A percentile compares a stretch with the other conserved stretches of the same genome.
Conservation (phyloP, 345 rosid genomes). For the Combretum micranthum region DNA sequence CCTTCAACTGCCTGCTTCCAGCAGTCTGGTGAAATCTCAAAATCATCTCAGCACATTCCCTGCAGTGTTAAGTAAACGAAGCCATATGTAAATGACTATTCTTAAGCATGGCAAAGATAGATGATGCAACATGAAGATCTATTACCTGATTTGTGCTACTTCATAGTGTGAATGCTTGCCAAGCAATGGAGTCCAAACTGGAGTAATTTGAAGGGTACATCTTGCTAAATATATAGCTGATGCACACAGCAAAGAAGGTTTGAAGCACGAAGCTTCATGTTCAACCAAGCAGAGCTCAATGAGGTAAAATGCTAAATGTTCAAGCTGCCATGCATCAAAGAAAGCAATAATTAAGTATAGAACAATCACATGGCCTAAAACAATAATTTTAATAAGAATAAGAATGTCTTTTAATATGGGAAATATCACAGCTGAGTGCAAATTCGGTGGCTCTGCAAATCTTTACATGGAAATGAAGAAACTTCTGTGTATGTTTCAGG, state of each 20-base stretch:
- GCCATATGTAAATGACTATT: not conserved
- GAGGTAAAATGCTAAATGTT: constrained; percentile 80
- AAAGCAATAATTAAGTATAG: not conserved
- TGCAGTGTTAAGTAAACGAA: constrained; percentile 17
- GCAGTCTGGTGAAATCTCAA: constrained; percentile 68
- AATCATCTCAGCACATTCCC: constrained; percentile 84
- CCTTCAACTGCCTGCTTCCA: constrained; percentile 44
- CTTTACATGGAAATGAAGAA: too few relatives aligned
- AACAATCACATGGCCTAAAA: too few relatives aligned
- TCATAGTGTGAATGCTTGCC: constrained; percentile 51
- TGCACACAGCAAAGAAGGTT: constrained; percentile 83
- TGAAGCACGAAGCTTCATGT: constrained; percentile 69
- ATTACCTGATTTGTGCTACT: constrained; percentile 59
- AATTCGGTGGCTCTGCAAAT: too few relatives aligned
- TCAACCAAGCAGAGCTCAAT: constrained; percentile 77
- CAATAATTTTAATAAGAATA: too few relatives aligned
- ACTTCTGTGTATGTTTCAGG: too few relatives aligned
- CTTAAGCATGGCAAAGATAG: not conserved
- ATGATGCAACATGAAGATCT: not conserved
- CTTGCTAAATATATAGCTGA: constrained; percentile 80
- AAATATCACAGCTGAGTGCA: too few relatives aligned
- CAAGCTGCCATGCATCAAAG: constrained; percentile 41
- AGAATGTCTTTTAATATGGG: too few relatives aligned
- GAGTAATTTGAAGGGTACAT: constrained; percentile 53
- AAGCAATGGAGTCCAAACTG: constrained; percentile 75